Percentiles rank a stretch among this genome's conserved stretches.
phyloP scores from a whole-genome alignment of 768 basidiomycete genomes.

The Suillus alpinus region DNA sequence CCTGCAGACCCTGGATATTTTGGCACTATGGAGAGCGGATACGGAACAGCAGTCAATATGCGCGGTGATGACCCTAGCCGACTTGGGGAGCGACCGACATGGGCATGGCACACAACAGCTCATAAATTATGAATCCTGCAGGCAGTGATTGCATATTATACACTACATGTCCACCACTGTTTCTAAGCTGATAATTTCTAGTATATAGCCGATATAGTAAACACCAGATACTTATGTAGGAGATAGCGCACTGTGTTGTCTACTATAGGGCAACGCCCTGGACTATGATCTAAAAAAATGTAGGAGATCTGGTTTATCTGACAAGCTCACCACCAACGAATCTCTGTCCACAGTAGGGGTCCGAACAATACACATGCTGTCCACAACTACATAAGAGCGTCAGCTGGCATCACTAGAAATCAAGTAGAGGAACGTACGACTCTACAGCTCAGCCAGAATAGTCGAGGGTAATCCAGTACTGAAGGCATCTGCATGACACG shows the following conservation, averaged over 20 bases:
- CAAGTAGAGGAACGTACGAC: constrained; percentile 57
- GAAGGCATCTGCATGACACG: constrained; percentile 39
- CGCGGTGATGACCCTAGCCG: constrained; percentile 9
- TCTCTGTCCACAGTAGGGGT: constrained; percentile 85
- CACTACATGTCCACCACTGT: not conserved
- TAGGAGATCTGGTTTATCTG: too few relatives aligned
- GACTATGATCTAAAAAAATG: too few relatives aligned
- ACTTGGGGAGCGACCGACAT: not conserved
- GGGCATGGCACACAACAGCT: not conserved
- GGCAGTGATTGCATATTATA: not conserved
- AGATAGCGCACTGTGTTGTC: too few relatives aligned
- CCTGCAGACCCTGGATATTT: constrained; percentile 37
- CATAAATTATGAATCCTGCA: not conserved
- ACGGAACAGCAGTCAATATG: constrained; percentile 45
- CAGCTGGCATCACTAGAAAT: not conserved
- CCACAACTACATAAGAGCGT: constrained; percentile 66
- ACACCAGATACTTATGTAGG: too few relatives aligned
- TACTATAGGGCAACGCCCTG: too few relatives aligned
- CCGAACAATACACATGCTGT: constrained; percentile 88
- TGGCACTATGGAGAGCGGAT: constrained; percentile 51
- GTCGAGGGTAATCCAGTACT: constrained; percentile 63
- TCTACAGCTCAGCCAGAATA: constrained; percentile 57
- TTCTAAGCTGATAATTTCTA: not conserved
- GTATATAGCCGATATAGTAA: too few relatives aligned
- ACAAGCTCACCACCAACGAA: constrained; percentile 59